Evolutionary conservation across 768 basidiomycete genomes (phyloP).

Genomic region (Lactarius psammicola): DNA sequence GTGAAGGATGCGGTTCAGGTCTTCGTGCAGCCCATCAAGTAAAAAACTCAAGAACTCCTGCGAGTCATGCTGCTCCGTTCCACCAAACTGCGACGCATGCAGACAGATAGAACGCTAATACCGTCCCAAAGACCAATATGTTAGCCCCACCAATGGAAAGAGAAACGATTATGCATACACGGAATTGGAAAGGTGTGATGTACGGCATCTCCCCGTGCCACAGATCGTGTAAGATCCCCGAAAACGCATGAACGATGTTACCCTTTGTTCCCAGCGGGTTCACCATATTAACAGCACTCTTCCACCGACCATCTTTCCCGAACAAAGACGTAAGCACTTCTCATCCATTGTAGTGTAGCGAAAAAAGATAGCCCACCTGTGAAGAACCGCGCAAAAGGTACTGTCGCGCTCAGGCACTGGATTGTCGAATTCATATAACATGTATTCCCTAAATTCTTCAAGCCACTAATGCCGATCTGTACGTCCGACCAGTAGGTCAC

Average conservation of each 20-base stretch:
- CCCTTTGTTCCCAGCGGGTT: slow-evolving; percentile 92
- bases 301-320: slow-evolving; percentile 73
- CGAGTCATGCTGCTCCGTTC: slow-evolving; percentile 92
- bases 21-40: slow-evolving; percentile 94
- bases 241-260: slow-evolving; percentile 74
- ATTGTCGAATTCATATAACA: slow-evolving; percentile 99
- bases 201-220: slow-evolving; percentile 86
- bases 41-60: slow-evolving; percentile 96
- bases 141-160: slow-evolving; percentile 7
- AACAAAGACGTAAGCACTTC: slow-evolving; percentile 4
- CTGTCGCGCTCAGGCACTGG: slow-evolving; percentile 93
- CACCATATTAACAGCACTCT: slow-evolving; percentile 74
- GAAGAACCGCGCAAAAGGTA: slow-evolving; percentile 92
- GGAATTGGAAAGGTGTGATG: slow-evolving; percentile 76
- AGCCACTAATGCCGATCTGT: slow-evolving; percentile 74
- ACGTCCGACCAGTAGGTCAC: slow-evolving; percentile 82
- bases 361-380: slow-evolving; percentile 52
- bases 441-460: slow-evolving; percentile 96
- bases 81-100: slow-evolving; percentile 71
- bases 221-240: slow-evolving; percentile 78
- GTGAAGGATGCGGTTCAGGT: slow-evolving; percentile 83
- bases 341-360: not conserved
- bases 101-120: slow-evolving; percentile 55
- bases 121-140: slow-evolving; percentile 31
- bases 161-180: slow-evolving; percentile 46